Conservation (phyloP, 306 rosid species). For the Mimosa pudica region DNA sequence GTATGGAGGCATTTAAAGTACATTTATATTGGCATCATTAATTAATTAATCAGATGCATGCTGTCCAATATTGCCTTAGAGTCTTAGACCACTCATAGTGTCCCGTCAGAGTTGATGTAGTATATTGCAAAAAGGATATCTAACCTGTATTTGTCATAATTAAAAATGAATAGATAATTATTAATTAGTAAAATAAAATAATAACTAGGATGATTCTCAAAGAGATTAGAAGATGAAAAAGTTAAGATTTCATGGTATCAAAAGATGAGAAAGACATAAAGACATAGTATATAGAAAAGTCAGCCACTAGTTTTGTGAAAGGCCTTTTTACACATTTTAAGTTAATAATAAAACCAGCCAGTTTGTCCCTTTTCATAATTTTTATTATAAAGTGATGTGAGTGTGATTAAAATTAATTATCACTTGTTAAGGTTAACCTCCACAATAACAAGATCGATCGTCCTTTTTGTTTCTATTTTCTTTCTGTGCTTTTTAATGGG, state of each 20-base stretch:
- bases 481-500: conserved; percentile 24
- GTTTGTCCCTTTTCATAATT: conserved; percentile 35
- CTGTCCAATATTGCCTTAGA: conserved; percentile 1
- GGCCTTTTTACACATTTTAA: conserved; percentile 14
- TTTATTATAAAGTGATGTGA: background rate
- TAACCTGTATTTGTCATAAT: background rate
- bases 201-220: conserved; percentile 18
- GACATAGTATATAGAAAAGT: conserved; percentile 1
- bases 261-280: conserved; percentile 12
- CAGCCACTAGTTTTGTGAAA: conserved; percentile 38
- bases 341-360: background rate
- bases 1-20: background rate
- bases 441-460: background rate
- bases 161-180: background rate
- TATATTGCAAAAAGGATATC: conserved; percentile 29
- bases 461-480: conserved; percentile 8
- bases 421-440: background rate
- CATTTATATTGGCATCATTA: background rate
- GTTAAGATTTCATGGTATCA: conserved; percentile 29
- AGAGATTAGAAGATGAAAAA: conserved; percentile 34
- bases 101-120: conserved; percentile 43
- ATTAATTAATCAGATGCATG: conserved; percentile 25
- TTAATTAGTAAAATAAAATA: conserved; percentile 8
- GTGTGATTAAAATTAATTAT: background rate
- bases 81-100: conserved; percentile 30